Percentiles rank a stretch among this genome's conserved stretches.
phyloP scores from a whole-genome alignment of 495 filamentous ascomycete species.

The Hypoxylon subgilvum region DNA sequence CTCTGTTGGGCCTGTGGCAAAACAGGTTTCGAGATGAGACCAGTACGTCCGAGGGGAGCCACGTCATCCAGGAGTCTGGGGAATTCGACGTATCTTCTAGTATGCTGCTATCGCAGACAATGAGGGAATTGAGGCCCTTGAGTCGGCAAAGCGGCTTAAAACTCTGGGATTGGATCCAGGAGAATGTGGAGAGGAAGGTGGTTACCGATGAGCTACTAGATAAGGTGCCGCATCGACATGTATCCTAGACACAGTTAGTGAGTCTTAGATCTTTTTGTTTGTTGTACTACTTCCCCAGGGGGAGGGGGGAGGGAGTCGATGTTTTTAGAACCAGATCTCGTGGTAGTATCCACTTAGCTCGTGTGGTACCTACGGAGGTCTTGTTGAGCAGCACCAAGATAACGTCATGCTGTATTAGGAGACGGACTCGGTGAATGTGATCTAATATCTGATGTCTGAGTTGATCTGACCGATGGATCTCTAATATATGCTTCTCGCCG shows the following conservation, averaged over 20 bases:
- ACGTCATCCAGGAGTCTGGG: neutral
- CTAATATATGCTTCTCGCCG: too few relatives aligned
- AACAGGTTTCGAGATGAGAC: constrained; percentile 12
- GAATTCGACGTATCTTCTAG: constrained; percentile 46
- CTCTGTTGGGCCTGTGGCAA: constrained; percentile 57
- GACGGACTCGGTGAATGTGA: too few relatives aligned
- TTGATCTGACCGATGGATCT: too few relatives aligned
- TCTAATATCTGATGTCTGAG: too few relatives aligned
- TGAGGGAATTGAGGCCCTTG: constrained; percentile 48
- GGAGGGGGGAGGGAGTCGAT: too few relatives aligned
- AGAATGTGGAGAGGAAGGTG: constrained; percentile 1
- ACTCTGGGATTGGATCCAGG: constrained; percentile 55
- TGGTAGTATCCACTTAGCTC: too few relatives aligned
- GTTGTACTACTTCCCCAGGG: too few relatives aligned
- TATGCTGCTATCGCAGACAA: constrained; percentile 33
- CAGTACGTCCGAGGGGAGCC: neutral
- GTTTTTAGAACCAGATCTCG: too few relatives aligned
- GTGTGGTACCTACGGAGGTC: too few relatives aligned
- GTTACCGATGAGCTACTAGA: neutral
- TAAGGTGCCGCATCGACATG: neutral
- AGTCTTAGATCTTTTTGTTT: too few relatives aligned
- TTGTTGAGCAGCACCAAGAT: too few relatives aligned
- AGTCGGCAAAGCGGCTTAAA: constrained; percentile 46
- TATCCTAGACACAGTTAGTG: neutral
- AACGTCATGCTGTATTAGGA: too few relatives aligned